Conservation (phyloP, 108 stramenopile species). For the Bacterosira constricta region DNA sequence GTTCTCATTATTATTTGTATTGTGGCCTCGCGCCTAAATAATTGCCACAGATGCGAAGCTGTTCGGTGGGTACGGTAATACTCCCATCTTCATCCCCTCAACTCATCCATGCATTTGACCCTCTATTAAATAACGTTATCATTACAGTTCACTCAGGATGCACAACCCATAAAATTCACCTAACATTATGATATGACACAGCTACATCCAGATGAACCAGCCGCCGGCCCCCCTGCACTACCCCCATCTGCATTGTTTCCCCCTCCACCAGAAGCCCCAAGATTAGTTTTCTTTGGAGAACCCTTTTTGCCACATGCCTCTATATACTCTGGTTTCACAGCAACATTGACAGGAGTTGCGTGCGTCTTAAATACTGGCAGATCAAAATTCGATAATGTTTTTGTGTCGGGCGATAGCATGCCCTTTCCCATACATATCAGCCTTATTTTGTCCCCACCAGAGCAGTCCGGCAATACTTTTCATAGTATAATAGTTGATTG, state of each 20-base stretch:
- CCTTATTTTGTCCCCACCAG: constrained; percentile 67
- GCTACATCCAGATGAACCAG: constrained; percentile 28
- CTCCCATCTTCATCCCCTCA: too few species aligned
- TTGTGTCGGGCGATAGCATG: constrained; percentile 76
- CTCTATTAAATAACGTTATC: too few species aligned
- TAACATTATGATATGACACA: constrained; percentile 16
- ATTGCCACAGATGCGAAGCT: too few species aligned
- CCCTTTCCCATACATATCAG: constrained; percentile 93
- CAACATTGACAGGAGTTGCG: constrained; percentile 87
- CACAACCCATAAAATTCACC: not conserved
- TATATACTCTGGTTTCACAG: constrained; percentile 58
- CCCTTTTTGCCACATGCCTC: not conserved
- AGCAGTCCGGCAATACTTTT: constrained; percentile 64
- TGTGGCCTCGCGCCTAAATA: too few species aligned
- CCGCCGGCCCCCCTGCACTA: not conserved
- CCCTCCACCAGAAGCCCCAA: constrained; percentile 10
- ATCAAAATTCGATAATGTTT: constrained; percentile 66
- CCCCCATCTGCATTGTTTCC: constrained; percentile 17
- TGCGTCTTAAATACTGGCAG: constrained; percentile 89
- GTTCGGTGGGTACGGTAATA: too few species aligned
- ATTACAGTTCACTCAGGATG: too few species aligned
- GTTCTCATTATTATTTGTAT: not conserved
- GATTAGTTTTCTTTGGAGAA: constrained; percentile 12
- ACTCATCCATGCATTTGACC: too few species aligned
- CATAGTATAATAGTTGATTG: not conserved